A percentile compares a stretch with the other conserved stretches of the same genome.
These are phyloP conservation scores for Citrus medica DNA, from an alignment of 345 rosid species.

Conservation along the genomic window DNA sequence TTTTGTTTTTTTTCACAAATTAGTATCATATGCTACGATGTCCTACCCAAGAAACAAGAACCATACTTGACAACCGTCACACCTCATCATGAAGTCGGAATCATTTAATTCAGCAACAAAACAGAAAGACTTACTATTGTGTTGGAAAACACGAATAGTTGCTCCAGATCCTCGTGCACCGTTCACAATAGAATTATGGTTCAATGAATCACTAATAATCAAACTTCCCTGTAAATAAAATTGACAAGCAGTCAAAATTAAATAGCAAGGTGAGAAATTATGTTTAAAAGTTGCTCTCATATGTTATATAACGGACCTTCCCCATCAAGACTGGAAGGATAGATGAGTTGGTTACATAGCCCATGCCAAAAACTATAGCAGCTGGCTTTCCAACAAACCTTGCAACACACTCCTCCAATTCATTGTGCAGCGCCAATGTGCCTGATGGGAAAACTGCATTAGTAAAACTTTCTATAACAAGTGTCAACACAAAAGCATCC, in stretches of 20 bases:
- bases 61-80: background rate
- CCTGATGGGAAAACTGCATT: conserved; percentile 41
- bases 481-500: background rate
- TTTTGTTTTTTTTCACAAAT: background rate
- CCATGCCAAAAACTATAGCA: conserved; percentile 89
- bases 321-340: conserved; percentile 85
- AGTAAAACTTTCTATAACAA: conserved; percentile 12
- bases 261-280: background rate
- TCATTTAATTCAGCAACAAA: background rate
- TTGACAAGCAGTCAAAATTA: conserved; percentile 3
- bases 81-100: background rate
- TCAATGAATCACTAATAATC: conserved; percentile 90
- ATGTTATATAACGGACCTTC: conserved; percentile 46
- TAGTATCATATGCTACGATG: background rate
- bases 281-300: background rate
- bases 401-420: conserved; percentile 82
- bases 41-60: background rate
- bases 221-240: conserved; percentile 67
- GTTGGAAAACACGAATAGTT: conserved; percentile 85
- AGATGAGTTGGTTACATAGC: conserved; percentile 80
- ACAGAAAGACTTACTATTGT: conserved; percentile 63
- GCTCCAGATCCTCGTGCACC: conserved; percentile 99
- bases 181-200: conserved; percentile 91
- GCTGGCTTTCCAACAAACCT: conserved; percentile 88
- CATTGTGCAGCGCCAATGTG: conserved; percentile 67